Base-by-base conservation (phyloP, 176 grass and related monocot genomes). In the Saccharum spontaneum region DNA sequence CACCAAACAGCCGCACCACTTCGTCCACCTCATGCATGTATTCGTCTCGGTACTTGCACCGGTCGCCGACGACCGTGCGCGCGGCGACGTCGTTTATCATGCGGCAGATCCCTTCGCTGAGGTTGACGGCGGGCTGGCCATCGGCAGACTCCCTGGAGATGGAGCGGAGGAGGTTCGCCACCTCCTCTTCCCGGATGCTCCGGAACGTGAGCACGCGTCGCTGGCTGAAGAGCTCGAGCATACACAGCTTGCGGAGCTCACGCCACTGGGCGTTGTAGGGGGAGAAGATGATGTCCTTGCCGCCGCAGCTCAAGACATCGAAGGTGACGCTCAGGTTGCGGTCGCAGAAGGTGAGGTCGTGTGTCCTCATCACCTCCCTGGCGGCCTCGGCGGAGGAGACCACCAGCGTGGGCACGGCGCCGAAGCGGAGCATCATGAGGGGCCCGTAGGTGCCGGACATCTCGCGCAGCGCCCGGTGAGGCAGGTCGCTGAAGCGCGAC, bases 201-300 rank as follows among this genome's bases (percentile, higher is more conserved):
- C 74, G 76, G 80, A 91, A 88, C 4, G 89, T 54, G 37, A 76
- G 73, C n/a, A 91, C 89, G 59, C 89, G 89, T 4, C 77, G 85
- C 26, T 38, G 43, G 75, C 50, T 91, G 67, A 91, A 78, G 48
- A 88, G 52, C 85, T 88, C 85, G 3, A 81, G 14, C 64, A 84
- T 23, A 10, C 68, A 84, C 4, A 88, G 4, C 71, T 84, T 91
- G 18, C 89, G 85, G 69, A 88, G 40, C 77, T 91, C 38, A 3
- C 85, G 77, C 89, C 85, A 91, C 7, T 67, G 78, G 16, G 63
- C 85, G 82, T 78, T 73, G 59, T 91, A 91, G 61, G 6, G 69
- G n/a, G 85, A 71, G 71, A 77, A 88, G 77, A 84, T 41, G 39
- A 91, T 55, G 76, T 62, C 63, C 9, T 76, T 60, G 28, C 81